phyloP scores from a whole-genome alignment of 768 basidiomycete species.

The Pisolithus sp. region DNA sequence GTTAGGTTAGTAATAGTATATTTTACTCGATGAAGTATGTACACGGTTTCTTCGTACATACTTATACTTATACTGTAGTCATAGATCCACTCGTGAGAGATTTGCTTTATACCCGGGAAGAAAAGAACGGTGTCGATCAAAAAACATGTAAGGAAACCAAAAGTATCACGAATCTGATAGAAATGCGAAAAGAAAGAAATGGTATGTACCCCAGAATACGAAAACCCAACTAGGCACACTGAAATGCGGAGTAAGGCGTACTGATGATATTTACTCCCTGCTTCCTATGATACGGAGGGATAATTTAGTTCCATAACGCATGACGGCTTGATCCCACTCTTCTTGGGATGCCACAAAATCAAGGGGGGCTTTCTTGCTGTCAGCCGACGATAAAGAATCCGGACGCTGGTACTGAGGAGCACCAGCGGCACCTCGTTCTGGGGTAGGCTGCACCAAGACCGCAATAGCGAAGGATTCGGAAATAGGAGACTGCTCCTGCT shows the following conservation, averaged over 20 bases:
- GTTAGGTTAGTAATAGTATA: no score
- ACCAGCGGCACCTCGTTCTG: slow-evolving; percentile 7
- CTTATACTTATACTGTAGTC: no score
- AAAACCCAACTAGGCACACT: slow-evolving; percentile 1
- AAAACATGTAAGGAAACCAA: not conserved
- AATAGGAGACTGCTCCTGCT: slow-evolving; percentile 51
- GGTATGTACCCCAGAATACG: slow-evolving; percentile 6
- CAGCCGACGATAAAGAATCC: slow-evolving; percentile 28
- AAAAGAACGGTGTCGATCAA: not conserved
- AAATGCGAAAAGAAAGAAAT: not conserved
- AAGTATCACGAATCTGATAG: not conserved
- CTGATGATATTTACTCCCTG: slow-evolving; percentile 10
- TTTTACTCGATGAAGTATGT: no score
- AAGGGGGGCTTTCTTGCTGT: slow-evolving; percentile 21
- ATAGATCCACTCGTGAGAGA: no score
- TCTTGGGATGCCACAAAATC: slow-evolving; percentile 46
- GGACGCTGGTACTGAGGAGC: slow-evolving; percentile 21
- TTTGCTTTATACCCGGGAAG: no score
- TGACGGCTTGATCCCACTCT: slow-evolving; percentile 54
- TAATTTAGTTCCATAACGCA: slow-evolving; percentile 44
- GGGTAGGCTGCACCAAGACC: slow-evolving; percentile 36
- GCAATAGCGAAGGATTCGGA: slow-evolving; percentile 51
- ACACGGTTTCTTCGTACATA: no score
- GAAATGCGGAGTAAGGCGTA: slow-evolving; percentile 3
- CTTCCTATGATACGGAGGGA: slow-evolving; percentile 45